Evolutionary conservation across 2,329 filamentous ascomycete genomes (phyloP).

Genomic region (Penicillium sp.): DNA sequence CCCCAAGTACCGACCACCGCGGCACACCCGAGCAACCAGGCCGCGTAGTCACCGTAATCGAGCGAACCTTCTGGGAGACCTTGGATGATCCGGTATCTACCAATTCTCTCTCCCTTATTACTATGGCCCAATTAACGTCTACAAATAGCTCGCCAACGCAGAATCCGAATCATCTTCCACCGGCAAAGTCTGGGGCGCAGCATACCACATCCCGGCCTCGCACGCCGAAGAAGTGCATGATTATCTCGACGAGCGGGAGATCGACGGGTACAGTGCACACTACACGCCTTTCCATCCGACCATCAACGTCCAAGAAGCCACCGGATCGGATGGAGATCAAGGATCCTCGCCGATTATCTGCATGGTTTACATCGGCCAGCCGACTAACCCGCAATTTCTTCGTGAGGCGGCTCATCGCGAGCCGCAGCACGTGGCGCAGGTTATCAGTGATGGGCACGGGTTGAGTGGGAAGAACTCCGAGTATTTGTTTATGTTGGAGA

Average conservation of each 20-base stretch:
- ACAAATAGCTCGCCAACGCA: constrained; percentile 32
- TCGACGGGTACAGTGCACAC: constrained; percentile 95
- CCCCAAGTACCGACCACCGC: constrained; percentile 80
- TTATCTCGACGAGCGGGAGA: constrained; percentile 94
- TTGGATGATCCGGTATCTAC: constrained; percentile 62
- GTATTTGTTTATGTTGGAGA: constrained; percentile 79
- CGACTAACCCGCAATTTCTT: constrained; percentile 87
- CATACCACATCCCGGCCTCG: constrained; percentile 75
- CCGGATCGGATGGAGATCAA: neutral
- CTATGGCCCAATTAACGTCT: neutral
- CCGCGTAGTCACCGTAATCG: constrained; percentile 89
- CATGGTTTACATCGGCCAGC: constrained; percentile 92
- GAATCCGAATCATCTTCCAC: constrained; percentile 31
- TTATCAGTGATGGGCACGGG: constrained; percentile 73
- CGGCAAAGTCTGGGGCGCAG: constrained; percentile 80
- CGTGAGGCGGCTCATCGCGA: constrained; percentile 59
- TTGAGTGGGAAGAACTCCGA: constrained; percentile 88
- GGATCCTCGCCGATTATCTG: constrained; percentile 47
- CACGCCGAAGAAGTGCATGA: constrained; percentile 77
- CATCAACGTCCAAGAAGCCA: neutral
- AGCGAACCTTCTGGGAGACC: constrained; percentile 76
- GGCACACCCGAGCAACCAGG: constrained; percentile 86
- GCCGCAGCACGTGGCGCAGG: constrained; percentile 71
- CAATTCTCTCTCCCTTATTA: neutral
- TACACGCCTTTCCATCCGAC: constrained; percentile 71